Conservation (phyloP, 2,329 filamentous ascomycete genomes). For the Helotiales sp. region DNA sequence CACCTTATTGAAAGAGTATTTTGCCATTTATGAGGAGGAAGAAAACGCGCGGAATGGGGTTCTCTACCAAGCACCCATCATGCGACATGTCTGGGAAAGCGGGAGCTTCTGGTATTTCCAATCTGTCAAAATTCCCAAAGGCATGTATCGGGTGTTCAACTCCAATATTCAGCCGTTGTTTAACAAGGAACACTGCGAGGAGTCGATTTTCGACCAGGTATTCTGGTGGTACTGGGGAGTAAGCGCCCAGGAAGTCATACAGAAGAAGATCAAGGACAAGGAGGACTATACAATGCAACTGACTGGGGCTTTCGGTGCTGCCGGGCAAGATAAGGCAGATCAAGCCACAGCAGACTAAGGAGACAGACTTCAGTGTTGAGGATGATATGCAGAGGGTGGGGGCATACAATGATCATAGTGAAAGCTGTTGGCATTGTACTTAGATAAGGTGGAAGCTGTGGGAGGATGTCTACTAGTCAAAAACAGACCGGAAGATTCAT, state of each 20-base stretch:
- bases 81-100: slow-evolving; percentile 21
- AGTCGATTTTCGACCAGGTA: slow-evolving; percentile 17
- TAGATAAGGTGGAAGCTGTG: background rate
- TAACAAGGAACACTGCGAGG: slow-evolving; percentile 28
- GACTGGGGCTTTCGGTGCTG: slow-evolving; percentile 14
- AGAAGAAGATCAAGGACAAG: slow-evolving; percentile 19
- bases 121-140: slow-evolving; percentile 29
- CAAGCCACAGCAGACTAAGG: background rate
- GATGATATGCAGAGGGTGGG: background rate
- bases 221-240: slow-evolving; percentile 19
- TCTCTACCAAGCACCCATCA: slow-evolving; percentile 22
- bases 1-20: slow-evolving; percentile 17
- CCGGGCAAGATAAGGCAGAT: slow-evolving; percentile 4
- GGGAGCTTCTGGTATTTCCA: slow-evolving; percentile 36
- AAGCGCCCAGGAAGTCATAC: slow-evolving; percentile 13
- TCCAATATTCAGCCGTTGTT: slow-evolving; percentile 31
- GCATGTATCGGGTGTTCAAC: slow-evolving; percentile 32
- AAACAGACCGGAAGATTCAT: background rate
- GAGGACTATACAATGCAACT: slow-evolving; percentile 15
- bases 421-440: background rate
- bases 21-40: slow-evolving; percentile 21
- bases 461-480: background rate
- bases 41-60: slow-evolving; percentile 19
- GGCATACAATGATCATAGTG: background rate
- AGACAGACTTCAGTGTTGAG: slow-evolving; percentile 5